Percentiles rank a stretch among this genome's conserved stretches.
Conservation (phyloP, 2,329 filamentous ascomycete genomes). For the Fusarium sp. region DNA sequence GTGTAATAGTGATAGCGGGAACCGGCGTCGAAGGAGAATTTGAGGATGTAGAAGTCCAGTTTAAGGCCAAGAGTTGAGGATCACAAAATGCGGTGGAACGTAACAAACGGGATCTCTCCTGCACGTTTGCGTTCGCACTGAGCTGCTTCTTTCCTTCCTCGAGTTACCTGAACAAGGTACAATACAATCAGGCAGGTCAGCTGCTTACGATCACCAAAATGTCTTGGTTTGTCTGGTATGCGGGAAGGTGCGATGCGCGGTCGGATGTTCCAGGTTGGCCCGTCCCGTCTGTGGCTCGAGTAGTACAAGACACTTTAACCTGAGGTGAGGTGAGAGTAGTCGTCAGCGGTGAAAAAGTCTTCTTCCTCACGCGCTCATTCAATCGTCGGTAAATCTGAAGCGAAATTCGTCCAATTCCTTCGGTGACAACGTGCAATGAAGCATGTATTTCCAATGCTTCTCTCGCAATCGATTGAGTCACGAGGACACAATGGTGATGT, state of each 20-base stretch:
- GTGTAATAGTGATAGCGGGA: conserved; percentile 29
- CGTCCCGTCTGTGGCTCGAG: background rate
- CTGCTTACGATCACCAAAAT: conserved; percentile 12
- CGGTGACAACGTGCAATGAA: background rate
- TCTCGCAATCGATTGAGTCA: conserved; percentile 11
- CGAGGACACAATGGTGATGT: conserved; percentile 2
- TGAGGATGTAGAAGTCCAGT: conserved; percentile 17
- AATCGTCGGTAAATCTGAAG: background rate
- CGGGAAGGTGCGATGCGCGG: conserved; percentile 25
- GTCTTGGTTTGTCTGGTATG: conserved; percentile 12
- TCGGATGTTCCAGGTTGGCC: conserved; percentile 8
- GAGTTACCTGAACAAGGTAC: conserved; percentile 2
- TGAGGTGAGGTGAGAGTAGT: background rate
- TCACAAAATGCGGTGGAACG: conserved; percentile 42
- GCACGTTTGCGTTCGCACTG: conserved; percentile 16
- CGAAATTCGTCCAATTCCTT: conserved; percentile 7
- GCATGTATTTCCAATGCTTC: background rate
- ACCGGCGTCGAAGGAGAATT: conserved; percentile 23
- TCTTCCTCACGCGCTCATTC: conserved; percentile 8
- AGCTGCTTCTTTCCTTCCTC: conserved; percentile 27
- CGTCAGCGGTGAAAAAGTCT: conserved; percentile 25
- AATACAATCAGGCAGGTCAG: background rate
- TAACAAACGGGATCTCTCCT: conserved; percentile 27
- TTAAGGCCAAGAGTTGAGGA: conserved; percentile 21
- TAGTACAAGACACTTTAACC: conserved; percentile 5